Evolutionary conservation across 1,284 basidiomycete species (phyloP).

Genomic region (Puccinia triticina): DNA sequence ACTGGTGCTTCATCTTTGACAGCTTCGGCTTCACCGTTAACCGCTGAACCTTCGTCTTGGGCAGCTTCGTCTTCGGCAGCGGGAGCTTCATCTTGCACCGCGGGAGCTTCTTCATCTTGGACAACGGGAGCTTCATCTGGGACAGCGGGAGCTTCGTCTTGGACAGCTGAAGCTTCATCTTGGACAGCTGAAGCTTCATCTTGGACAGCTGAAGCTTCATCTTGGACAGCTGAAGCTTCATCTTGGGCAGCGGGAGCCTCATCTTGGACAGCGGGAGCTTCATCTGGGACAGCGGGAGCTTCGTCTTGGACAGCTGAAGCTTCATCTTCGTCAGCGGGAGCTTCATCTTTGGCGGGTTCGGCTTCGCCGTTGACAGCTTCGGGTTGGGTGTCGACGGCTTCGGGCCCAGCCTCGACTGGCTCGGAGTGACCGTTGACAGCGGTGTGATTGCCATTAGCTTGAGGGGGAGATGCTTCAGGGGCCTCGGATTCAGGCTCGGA

Average conservation of each 20-base stretch:
- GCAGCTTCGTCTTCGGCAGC: background rate
- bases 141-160: background rate
- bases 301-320: too few species aligned
- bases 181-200: too few species aligned
- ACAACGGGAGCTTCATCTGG: background rate
- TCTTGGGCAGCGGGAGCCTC: too few species aligned
- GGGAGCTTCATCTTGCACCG: background rate
- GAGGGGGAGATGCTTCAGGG: background rate
- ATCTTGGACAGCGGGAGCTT: background rate
- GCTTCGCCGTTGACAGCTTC: conserved; percentile 3
- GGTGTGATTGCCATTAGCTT: conserved; percentile 15
- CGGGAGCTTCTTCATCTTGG: too few species aligned
- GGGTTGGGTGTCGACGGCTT: background rate
- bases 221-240: background rate
- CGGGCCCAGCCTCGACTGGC: background rate
- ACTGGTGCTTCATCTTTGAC: background rate
- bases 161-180: background rate
- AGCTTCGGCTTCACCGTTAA: background rate
- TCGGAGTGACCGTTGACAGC: background rate
- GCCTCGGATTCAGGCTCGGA: background rate
- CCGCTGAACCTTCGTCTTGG: too few species aligned
- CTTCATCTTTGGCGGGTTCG: background rate
- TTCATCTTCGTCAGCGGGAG: background rate
- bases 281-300: background rate
- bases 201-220: background rate